Conservation (phyloP, 345 rosid genomes). For the Eucalyptus marginata region DNA sequence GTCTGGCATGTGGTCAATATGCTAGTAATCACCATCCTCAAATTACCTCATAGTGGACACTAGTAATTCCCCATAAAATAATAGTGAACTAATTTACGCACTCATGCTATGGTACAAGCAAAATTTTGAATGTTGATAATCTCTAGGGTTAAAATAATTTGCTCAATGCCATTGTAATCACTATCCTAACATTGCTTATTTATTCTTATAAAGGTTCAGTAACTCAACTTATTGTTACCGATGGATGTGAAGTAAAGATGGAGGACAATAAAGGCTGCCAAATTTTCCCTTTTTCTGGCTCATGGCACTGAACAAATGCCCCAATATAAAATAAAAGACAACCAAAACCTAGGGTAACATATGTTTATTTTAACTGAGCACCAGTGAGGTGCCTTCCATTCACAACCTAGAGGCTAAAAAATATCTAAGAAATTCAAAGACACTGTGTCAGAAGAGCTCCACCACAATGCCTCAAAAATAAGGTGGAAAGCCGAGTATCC, state of each 20-base stretch:
- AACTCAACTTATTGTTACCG: background rate
- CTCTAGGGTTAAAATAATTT: background rate
- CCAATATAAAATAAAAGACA: background rate
- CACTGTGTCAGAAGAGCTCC: background rate
- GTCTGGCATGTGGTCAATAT: background rate
- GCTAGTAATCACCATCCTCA: background rate
- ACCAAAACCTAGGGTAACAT: background rate
- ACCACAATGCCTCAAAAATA: background rate
- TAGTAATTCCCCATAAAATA: background rate
- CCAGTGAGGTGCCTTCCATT: background rate
- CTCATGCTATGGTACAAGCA: background rate
- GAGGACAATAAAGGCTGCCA: background rate
- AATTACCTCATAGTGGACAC: background rate
- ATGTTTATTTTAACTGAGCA: background rate
- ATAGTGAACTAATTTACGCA: background rate
- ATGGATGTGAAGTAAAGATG: background rate
- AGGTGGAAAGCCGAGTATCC: background rate
- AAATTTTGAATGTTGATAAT: background rate
- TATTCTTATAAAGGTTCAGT: background rate
- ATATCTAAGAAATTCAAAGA: background rate
- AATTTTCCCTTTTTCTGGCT: background rate
- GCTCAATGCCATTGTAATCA: background rate
- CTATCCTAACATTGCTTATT: background rate
- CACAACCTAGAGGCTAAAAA: background rate
- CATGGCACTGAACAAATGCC: background rate